Percentiles rank a stretch among this genome's conserved stretches.
phyloP scores from a whole-genome alignment of 1,139 yeast genomes.

The Casaregolazyma suthepensis region DNA sequence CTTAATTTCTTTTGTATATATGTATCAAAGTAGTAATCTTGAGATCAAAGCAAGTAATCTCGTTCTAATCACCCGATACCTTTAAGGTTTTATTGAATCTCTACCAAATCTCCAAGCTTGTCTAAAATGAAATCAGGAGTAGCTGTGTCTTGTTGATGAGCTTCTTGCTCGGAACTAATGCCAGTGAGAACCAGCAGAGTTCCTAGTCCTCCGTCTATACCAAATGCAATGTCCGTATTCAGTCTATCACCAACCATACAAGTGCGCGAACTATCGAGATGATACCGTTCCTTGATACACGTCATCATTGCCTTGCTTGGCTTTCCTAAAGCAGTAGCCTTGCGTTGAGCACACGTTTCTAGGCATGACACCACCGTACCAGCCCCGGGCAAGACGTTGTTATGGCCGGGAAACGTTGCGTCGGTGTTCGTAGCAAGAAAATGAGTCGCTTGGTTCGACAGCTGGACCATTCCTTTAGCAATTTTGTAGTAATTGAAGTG shows the following conservation, averaged over 20 bases:
- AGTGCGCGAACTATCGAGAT: slow-evolving; percentile 55
- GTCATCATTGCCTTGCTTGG: slow-evolving; percentile 90
- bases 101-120: slow-evolving; percentile 71
- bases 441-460: slow-evolving; percentile 58
- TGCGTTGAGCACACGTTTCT: slow-evolving; percentile 69
- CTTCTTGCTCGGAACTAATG: slow-evolving; percentile 67
- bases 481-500: slow-evolving; percentile 74
- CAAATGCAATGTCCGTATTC: slow-evolving; percentile 92
- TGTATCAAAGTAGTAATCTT: neutral
- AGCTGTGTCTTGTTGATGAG: slow-evolving; percentile 25
- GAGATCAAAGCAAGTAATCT: too few species aligned
- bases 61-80: neutral
- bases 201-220: slow-evolving; percentile 74
- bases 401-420: slow-evolving; percentile 88
- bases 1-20: neutral
- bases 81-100: slow-evolving; percentile 25
- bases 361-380: slow-evolving; percentile 84
- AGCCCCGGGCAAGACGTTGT: slow-evolving; percentile 85
- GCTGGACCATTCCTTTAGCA: slow-evolving; percentile 75
- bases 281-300: slow-evolving; percentile 67
- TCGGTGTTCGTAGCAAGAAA: slow-evolving; percentile 95
- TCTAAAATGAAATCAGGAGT: slow-evolving; percentile 68
- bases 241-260: slow-evolving; percentile 95
- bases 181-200: slow-evolving; percentile 88
- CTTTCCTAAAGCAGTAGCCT: slow-evolving; percentile 81